Percentiles rank a stretch among this genome's conserved stretches.
These are phyloP conservation scores for Leishmania gerbilli DNA, from an alignment of 208 protist genomes.

Conservation along the genomic window DNA sequence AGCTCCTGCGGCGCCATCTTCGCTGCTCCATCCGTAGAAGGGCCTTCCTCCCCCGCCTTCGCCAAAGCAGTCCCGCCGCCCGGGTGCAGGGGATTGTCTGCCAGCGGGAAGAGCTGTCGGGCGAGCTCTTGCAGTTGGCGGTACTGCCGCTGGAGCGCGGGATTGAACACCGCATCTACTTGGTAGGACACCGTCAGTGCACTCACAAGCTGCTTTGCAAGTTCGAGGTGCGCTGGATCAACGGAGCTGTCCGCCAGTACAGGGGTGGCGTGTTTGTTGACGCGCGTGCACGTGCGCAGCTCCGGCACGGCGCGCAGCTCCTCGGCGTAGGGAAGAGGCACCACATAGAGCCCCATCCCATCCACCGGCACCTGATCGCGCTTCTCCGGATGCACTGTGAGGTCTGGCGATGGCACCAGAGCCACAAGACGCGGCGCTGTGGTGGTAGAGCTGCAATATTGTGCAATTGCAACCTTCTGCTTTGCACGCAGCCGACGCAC, in stretches of 20 bases:
- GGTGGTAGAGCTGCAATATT: constrained; percentile 35
- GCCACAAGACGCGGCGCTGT: constrained; percentile 71
- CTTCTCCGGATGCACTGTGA: constrained; percentile 6
- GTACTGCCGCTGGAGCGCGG: constrained; percentile 67
- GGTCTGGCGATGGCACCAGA: constrained; percentile 60
- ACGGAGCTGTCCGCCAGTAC: constrained; percentile 12
- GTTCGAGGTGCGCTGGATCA: constrained; percentile 22
- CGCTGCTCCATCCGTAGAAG: not conserved
- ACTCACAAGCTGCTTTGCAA: constrained; percentile 58
- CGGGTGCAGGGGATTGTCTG: not conserved
- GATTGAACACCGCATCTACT: constrained; percentile 68
- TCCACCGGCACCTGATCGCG: constrained; percentile 37
- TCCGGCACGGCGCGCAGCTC: constrained; percentile 59
- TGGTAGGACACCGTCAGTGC: constrained; percentile 62
- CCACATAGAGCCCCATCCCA: constrained; percentile 79
- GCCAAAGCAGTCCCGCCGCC: not conserved
- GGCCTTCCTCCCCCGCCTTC: constrained; percentile 1
- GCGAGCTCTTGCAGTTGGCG: constrained; percentile 56
- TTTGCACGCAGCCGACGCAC: constrained; percentile 51
- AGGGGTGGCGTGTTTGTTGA: not conserved
- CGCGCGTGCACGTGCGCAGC: constrained; percentile 17
- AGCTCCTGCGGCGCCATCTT: not conserved
- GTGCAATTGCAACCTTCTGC: constrained; percentile 73
- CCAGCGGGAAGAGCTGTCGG: constrained; percentile 7
- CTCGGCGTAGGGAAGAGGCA: constrained; percentile 85